Conservation (phyloP, 2,329 filamentous ascomycete species). For the Scolecobasidium constrictum region DNA sequence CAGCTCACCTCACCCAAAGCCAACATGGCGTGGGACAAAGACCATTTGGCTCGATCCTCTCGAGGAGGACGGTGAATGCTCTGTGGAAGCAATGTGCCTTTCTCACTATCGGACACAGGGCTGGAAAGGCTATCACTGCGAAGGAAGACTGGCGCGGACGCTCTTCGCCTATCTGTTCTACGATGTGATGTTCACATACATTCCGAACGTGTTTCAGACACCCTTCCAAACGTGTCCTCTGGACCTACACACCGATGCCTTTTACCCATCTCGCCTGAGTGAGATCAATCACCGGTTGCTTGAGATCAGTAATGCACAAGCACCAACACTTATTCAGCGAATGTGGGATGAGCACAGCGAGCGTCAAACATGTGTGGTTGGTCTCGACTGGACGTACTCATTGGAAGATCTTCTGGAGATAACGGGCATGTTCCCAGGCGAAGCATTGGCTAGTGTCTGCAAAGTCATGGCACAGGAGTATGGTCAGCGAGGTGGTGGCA, state of each 20-base stretch:
- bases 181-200: conserved; percentile 83
- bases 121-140: conserved; percentile 91
- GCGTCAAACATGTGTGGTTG: conserved; percentile 73
- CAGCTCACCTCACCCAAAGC: conserved; percentile 19
- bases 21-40: conserved; percentile 19
- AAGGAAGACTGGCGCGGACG: conserved; percentile 86
- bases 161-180: conserved; percentile 77
- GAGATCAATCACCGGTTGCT: conserved; percentile 84
- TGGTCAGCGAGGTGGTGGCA: conserved; percentile 68
- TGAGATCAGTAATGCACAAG: conserved; percentile 75
- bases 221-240: conserved; percentile 88
- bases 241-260: conserved; percentile 85
- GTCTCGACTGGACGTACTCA: conserved; percentile 82
- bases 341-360: conserved; percentile 61
- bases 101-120: conserved; percentile 71
- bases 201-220: conserved; percentile 96
- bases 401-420: conserved; percentile 71
- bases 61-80: conserved; percentile 61
- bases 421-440: conserved; percentile 64
- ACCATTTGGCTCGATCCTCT: conserved; percentile 80
- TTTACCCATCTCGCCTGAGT: conserved; percentile 73
- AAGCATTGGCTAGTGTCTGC: conserved; percentile 72
- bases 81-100: conserved; percentile 89
- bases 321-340: conserved; percentile 51
- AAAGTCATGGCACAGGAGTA: conserved; percentile 97